phyloP scores from a whole-genome alignment of 306 rosid genomes.

The Cucurbita pepo region DNA sequence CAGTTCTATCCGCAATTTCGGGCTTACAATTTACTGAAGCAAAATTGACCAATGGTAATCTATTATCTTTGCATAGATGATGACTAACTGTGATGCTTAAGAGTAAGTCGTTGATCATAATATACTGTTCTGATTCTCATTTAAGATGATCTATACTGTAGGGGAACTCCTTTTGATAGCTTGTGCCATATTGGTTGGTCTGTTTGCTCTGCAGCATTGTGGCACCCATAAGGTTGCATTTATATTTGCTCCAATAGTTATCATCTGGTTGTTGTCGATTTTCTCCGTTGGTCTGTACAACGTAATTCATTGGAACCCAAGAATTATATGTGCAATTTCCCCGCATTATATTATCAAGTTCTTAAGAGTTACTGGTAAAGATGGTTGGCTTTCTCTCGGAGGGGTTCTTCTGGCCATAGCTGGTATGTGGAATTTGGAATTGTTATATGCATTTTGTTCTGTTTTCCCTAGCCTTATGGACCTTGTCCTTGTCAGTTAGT shows the following conservation, averaged over 20 bases:
- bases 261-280: conserved; percentile 59
- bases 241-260: conserved; percentile 62
- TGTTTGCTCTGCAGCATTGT: conserved; percentile 79
- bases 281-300: conserved; percentile 71
- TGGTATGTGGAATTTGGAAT: conserved; percentile 35
- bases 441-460: not conserved
- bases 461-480: not conserved
- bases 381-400: conserved; percentile 82
- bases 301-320: conserved; percentile 56
- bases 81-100: not conserved
- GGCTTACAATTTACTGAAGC: conserved; percentile 49
- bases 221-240: conserved; percentile 81
- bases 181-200: conserved; percentile 67
- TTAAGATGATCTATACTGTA: conserved; percentile 15
- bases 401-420: conserved; percentile 74
- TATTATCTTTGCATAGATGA: not conserved
- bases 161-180: conserved; percentile 64
- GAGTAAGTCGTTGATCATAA: not conserved
- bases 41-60: conserved; percentile 40
- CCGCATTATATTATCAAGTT: conserved; percentile 61
- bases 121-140: not conserved
- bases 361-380: conserved; percentile 52
- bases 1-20: conserved; percentile 78
- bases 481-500: not conserved
- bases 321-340: conserved; percentile 39